Percentiles rank a stretch among this genome's conserved stretches.
These are phyloP conservation scores for Crataegus laevigata DNA, from an alignment of 306 rosid species.

Conservation along the genomic window DNA sequence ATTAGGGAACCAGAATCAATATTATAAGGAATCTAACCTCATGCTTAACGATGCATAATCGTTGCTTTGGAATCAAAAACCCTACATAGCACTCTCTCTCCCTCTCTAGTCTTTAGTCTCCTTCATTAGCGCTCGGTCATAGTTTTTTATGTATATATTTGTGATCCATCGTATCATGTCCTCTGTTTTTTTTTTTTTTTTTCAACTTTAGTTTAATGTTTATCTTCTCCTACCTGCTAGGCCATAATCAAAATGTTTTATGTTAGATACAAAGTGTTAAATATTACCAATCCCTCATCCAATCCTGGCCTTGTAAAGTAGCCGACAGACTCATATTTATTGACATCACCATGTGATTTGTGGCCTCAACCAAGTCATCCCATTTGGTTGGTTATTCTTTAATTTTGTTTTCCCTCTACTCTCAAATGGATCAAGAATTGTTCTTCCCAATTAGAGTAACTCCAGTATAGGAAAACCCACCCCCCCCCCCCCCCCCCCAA, in stretches of 20 bases:
- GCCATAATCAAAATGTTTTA: constrained; percentile 66
- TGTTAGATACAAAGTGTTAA: constrained; percentile 28
- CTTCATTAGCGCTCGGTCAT: constrained; percentile 17
- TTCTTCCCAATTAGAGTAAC: constrained; percentile 47
- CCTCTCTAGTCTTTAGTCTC: constrained; percentile 1
- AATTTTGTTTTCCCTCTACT: neutral
- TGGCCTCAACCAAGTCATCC: constrained; percentile 64
- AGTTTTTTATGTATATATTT: neutral
- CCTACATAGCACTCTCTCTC: neutral
- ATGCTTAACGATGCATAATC: constrained; percentile 38
- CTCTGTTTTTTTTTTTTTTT: constrained; percentile 7
- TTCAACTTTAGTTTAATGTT: constrained; percentile 47
- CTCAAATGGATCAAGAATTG: neutral
- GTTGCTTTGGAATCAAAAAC: constrained; percentile 48
- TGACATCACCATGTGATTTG: constrained; percentile 71
- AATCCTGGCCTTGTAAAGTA: constrained; percentile 66
- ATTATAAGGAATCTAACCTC: constrained; percentile 40
- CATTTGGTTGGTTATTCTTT: constrained; percentile 42
- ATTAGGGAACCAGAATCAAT: constrained; percentile 19
- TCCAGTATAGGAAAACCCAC: no score
- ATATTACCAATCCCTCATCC: constrained; percentile 26
- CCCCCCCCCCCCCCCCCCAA: no score
- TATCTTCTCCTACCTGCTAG: constrained; percentile 70
- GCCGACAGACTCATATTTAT: constrained; percentile 89
- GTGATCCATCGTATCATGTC: constrained; percentile 55